Evolutionary conservation across 2,329 filamentous ascomycete species (phyloP).

Genomic region (Ceratocystis alfenasii): DNA sequence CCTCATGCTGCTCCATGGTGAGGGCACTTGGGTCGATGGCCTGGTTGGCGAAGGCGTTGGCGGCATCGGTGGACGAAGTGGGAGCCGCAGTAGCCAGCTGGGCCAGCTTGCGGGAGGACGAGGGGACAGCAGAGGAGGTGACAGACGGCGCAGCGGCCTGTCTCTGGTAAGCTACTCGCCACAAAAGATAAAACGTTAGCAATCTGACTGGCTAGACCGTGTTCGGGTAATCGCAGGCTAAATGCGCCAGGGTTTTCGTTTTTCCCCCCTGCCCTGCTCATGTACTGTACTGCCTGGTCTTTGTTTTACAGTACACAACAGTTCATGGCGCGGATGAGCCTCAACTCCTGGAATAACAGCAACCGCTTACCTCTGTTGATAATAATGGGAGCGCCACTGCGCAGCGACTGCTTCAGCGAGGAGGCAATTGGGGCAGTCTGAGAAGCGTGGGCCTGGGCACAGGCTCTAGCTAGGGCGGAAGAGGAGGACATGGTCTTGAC

Average conservation of each 20-base stretch:
- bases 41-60: constrained; percentile 16
- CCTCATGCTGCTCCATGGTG: constrained; percentile 17
- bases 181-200: background rate
- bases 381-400: background rate
- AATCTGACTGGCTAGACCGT: background rate
- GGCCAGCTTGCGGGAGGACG: constrained; percentile 15
- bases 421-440: constrained; percentile 8
- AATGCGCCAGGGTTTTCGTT: background rate
- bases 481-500: constrained; percentile 16
- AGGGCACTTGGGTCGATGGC: constrained; percentile 15
- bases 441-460: background rate
- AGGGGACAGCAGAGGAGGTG: background rate
- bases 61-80: constrained; percentile 10
- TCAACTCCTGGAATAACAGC: background rate
- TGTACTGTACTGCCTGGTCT: background rate
- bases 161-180: constrained; percentile 12
- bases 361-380: constrained; percentile 6
- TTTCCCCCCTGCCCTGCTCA: background rate
- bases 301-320: background rate
- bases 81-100: constrained; percentile 17
- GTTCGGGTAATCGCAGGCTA: background rate
- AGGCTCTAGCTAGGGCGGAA: constrained; percentile 8
- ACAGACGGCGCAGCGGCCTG: background rate
- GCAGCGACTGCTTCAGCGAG: constrained; percentile 7
- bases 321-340: background rate